Base-by-base conservation (phyloP, 306 rosid genomes). In the Quercus agrifolia region DNA sequence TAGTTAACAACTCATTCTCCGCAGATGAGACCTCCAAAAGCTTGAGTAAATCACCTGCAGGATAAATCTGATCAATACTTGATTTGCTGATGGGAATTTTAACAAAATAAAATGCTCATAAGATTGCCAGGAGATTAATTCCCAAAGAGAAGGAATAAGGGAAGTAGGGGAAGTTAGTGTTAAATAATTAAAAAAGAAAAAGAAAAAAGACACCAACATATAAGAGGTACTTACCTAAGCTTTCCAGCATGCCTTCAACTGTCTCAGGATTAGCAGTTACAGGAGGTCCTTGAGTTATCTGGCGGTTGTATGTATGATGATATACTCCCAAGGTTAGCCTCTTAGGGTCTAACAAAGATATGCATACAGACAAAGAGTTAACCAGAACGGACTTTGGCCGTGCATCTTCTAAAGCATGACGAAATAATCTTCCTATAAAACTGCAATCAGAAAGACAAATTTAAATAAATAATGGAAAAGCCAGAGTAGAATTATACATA, bases 231-330 rank as follows among this genome's bases (percentile, higher is more conserved):
- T 74, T 81, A 95, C 99, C 94, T 66, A 95, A 79, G 92, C 96
- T 91, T 86, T 91, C 98, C 83, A 95, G 83, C 99, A 95, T 95
- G 88, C 99, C 99, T 81, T 90, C 97, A 76, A 96, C 94, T 70
- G 96, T 93, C 83, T 96, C 96, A 9, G 97, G 90, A 89, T 86
- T 93, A 78, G 97, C 94, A 55, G 91, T 82, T 70, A 82, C 90
- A 19, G 87, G 51, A 35, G 97, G 81, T 30, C 87, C 94, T 76
- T 83, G 90, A 66, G 84, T 75, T 80, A 88, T 81, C 81, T 91
- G 99, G 74, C 94, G 96, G 83, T 86, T 89, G 83, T 89, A 96
- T 70, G 90, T 31, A 70, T 89, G 85, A 70, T 89, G 85, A 83
- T 87, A 88, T 44, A 88, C 85, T 83, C 97, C 98, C 80, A 86